Percentiles rank a stretch among this genome's conserved stretches.
These are phyloP conservation scores for Nicotiana tomentosiformis DNA, from an alignment of 257 asterid species.

Conservation along the genomic window DNA sequence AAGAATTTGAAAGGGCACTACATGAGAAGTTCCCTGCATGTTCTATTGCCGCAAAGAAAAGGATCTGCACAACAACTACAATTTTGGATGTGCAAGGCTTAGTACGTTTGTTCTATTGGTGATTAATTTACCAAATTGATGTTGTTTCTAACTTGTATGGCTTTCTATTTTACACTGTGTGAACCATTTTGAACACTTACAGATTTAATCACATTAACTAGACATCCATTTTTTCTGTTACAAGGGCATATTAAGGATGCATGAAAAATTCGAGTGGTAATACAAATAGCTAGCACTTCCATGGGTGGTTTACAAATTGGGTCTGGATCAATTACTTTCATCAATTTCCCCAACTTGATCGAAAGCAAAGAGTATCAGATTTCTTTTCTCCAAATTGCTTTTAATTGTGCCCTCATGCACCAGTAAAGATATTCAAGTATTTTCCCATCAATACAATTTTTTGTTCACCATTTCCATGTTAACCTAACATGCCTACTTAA, in stretches of 20 bases:
- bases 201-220: neutral
- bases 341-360: neutral
- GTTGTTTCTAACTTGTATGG: neutral
- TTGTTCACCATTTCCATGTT: neutral
- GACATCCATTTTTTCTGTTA: neutral
- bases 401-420: neutral
- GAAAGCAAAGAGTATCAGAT: neutral
- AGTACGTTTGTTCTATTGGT: conserved; percentile 41
- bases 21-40: conserved; percentile 90
- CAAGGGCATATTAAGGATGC: neutral
- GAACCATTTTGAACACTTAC: neutral
- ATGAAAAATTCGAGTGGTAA: neutral
- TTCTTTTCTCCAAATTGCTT: neutral
- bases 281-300: neutral
- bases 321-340: neutral
- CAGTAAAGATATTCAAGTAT: neutral
- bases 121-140: neutral
- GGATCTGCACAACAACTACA: conserved; percentile 78
- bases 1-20: conserved; percentile 85
- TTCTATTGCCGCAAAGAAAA: conserved; percentile 79
- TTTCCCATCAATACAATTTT: neutral
- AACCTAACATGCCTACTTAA: neutral
- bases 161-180: neutral
- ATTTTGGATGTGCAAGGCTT: conserved; percentile 95
- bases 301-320: neutral